Percentiles rank a stretch among this genome's conserved stretches.
These are phyloP conservation scores for Datura wrightii DNA, from an alignment of 257 asterid species.

Conservation along the genomic window DNA sequence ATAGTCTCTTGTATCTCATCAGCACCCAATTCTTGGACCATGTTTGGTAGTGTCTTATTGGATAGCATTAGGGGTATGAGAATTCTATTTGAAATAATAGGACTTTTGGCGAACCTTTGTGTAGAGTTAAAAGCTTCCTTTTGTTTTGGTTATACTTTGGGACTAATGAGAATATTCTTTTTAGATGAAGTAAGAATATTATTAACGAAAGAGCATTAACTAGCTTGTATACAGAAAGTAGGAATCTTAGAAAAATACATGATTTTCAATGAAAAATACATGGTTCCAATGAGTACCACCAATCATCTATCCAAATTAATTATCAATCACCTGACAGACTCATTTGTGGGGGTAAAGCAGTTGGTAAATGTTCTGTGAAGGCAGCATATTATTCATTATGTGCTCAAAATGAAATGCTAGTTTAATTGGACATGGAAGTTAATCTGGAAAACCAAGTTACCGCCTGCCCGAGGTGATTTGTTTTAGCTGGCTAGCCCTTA, in stretches of 20 bases:
- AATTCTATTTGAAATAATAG: conserved; percentile 1
- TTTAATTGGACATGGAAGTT: not conserved
- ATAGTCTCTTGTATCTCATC: not conserved
- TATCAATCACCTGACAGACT: not conserved
- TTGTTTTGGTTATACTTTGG: conserved; percentile 3
- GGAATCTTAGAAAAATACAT: too few relatives aligned
- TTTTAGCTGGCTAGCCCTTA: not conserved
- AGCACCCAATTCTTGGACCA: not conserved
- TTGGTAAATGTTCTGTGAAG: not conserved
- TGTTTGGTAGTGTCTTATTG: conserved; percentile 21
- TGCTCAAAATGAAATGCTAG: not conserved
- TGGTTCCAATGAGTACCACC: too few relatives aligned
- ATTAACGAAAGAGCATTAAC: too few relatives aligned
- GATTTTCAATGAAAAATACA: too few relatives aligned
- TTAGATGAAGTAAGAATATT: too few relatives aligned
- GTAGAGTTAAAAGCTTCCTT: not conserved
- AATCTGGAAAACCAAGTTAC: not conserved
- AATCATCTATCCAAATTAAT: too few relatives aligned
- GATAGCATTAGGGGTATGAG: not conserved
- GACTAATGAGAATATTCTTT: not conserved
- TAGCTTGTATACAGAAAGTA: too few relatives aligned
- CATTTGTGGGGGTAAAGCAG: not conserved
- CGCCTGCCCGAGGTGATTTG: not conserved
- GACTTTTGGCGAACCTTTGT: not conserved
- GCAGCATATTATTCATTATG: not conserved